Conservation (phyloP, 2,329 filamentous ascomycete genomes). For the Aureobasidium sp. region DNA sequence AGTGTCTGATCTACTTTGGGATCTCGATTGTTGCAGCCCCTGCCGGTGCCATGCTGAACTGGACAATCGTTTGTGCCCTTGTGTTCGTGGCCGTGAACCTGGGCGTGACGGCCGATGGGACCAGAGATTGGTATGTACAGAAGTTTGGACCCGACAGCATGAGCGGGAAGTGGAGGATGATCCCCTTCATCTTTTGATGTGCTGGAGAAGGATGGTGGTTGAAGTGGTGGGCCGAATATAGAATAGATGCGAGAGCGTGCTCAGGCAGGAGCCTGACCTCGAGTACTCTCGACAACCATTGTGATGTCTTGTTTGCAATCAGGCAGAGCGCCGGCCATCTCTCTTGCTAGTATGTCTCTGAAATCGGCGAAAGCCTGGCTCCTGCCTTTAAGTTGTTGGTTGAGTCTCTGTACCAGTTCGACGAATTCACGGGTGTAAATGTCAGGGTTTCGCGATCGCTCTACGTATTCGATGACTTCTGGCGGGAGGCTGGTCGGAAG, state of each 20-base stretch:
- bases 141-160: slow-evolving; percentile 65
- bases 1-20: slow-evolving; percentile 76
- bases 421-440: slow-evolving; percentile 61
- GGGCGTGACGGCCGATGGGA: slow-evolving; percentile 69
- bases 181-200: slow-evolving; percentile 50
- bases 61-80: slow-evolving; percentile 60
- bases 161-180: slow-evolving; percentile 61
- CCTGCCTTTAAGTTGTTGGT: slow-evolving; percentile 55
- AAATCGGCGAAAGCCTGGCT: slow-evolving; percentile 51
- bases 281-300: slow-evolving; percentile 40
- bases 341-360: slow-evolving; percentile 49
- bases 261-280: slow-evolving; percentile 24
- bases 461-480: slow-evolving; percentile 57
- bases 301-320: slow-evolving; percentile 48
- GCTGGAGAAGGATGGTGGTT: neutral
- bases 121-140: slow-evolving; percentile 66
- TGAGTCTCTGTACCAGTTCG: slow-evolving; percentile 53
- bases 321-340: slow-evolving; percentile 51
- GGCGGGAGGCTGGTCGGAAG: slow-evolving; percentile 48
- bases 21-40: slow-evolving; percentile 69
- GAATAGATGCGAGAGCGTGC: too few relatives aligned
- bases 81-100: slow-evolving; percentile 73
- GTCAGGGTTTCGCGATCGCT: slow-evolving; percentile 55
- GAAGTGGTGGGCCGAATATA: neutral
- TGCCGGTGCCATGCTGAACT: slow-evolving; percentile 56